Evolutionary conservation across 2,329 filamentous ascomycete species (phyloP).

Genomic region (Aspergillus alliaceus): DNA sequence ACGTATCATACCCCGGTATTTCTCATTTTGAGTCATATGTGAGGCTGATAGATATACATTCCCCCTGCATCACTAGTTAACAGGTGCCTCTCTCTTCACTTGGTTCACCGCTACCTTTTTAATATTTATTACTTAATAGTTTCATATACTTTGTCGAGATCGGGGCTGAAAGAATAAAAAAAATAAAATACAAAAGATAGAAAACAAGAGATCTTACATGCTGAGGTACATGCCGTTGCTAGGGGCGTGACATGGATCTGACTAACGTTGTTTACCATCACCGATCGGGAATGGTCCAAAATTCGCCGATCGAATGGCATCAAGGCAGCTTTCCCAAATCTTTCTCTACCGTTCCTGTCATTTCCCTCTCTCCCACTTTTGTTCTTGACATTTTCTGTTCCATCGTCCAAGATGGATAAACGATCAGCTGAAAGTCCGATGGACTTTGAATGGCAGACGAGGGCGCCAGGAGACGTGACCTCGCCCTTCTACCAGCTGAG

Average conservation of each 20-base stretch:
- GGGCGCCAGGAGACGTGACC: constrained; percentile 44
- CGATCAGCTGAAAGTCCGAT: constrained; percentile 49
- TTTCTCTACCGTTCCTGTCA: neutral
- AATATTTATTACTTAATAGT: too few relatives aligned
- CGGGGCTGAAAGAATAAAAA: neutral
- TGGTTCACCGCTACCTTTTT: too few relatives aligned
- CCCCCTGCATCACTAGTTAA: too few relatives aligned
- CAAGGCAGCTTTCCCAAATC: neutral
- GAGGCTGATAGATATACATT: too few relatives aligned
- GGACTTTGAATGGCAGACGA: constrained; percentile 52
- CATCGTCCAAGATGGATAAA: constrained; percentile 32
- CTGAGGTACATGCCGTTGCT: too few relatives aligned
- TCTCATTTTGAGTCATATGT: too few relatives aligned
- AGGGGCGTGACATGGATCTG: neutral
- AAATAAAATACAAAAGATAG: too few relatives aligned
- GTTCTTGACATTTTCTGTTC: constrained; percentile 20
- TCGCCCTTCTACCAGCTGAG: constrained; percentile 51
- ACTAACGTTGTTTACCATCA: constrained; percentile 10
- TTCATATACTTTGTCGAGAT: neutral
- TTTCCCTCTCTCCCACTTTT: neutral
- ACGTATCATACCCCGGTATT: too few relatives aligned
- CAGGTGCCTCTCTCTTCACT: too few relatives aligned
- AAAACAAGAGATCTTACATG: too few relatives aligned
- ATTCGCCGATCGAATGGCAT: neutral
- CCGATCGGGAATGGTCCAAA: constrained; percentile 8